These are phyloP conservation scores for Toxicodendron radicans DNA, from an alignment of 345 rosid genomes.

Conservation along the genomic window DNA sequence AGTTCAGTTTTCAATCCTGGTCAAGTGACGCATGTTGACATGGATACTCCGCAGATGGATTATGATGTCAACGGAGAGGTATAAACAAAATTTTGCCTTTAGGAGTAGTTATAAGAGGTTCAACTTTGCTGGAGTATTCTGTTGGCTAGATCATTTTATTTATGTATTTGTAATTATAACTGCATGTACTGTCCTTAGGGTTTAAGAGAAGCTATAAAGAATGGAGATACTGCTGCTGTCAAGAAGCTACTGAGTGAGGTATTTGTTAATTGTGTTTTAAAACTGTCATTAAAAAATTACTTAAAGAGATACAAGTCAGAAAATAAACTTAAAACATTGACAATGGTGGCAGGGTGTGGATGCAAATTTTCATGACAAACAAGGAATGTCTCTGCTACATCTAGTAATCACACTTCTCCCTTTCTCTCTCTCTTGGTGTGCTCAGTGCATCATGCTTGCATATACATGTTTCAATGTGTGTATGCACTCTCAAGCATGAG, in stretches of 20 bases:
- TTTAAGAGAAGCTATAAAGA: conserved; percentile 94
- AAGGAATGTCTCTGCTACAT: conserved; percentile 89
- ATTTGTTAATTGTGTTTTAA: conserved; percentile 20
- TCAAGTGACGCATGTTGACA: conserved; percentile 32
- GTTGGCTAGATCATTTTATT: neutral
- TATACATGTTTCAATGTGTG: neutral
- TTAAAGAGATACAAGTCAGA: neutral
- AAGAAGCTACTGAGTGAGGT: conserved; percentile 84
- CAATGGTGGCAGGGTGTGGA: conserved; percentile 67
- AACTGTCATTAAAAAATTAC: neutral
- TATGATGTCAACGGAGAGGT: conserved; percentile 93
- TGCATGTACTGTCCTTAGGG: conserved; percentile 51
- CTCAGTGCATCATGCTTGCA: neutral
- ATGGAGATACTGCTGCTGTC: conserved; percentile 73
- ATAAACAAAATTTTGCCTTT: conserved; percentile 9
- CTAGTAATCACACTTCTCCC: conserved; percentile 45
- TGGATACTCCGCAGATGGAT: conserved; percentile 58
- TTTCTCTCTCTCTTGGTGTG: neutral
- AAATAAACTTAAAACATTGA: conserved; percentile 19
- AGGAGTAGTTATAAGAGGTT: neutral
- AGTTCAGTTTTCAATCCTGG: conserved; percentile 62
- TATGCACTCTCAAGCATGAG: neutral
- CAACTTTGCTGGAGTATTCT: conserved; percentile 11
- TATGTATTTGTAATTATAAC: neutral
- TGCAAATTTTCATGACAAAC: conserved; percentile 88